phyloP scores from a whole-genome alignment of 805 yeast genomes.

The Lipomyces spencermartinsiae region DNA sequence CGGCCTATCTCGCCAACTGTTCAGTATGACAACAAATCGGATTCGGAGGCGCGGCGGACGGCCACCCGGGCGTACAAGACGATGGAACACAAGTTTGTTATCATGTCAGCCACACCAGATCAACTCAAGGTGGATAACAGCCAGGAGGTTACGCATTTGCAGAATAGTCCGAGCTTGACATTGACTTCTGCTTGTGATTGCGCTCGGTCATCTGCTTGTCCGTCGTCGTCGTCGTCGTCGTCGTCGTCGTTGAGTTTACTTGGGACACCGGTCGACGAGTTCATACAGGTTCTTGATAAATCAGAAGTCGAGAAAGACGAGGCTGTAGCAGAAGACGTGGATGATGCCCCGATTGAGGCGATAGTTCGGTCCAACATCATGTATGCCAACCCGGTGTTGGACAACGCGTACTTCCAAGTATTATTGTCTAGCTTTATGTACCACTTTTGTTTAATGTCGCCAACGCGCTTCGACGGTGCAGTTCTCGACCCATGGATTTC shows the following conservation, averaged over 20 bases:
- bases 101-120: slow-evolving; percentile 6
- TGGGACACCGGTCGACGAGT: not conserved
- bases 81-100: slow-evolving; percentile 10
- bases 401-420: not conserved
- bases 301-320: not conserved
- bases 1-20: not conserved
- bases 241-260: not conserved
- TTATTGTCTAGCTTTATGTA: not conserved
- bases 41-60: not conserved
- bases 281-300: not conserved
- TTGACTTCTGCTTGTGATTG: not conserved
- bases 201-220: not conserved
- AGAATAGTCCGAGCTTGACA: not conserved
- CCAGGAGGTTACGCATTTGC: not conserved
- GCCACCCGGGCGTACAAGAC: not conserved
- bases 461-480: slow-evolving; percentile 4
- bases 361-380: not conserved
- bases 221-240: not conserved
- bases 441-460: not conserved
- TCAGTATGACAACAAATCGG: not conserved
- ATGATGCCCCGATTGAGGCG: not conserved
- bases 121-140: not conserved
- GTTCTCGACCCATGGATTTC: slow-evolving; percentile 7
- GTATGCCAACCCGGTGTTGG: not conserved
- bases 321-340: not conserved